A percentile compares a stretch with the other conserved stretches of the same genome.
phyloP scores from a whole-genome alignment of 2,329 filamentous ascomycete genomes.

The Coleophoma cylindrospora region DNA sequence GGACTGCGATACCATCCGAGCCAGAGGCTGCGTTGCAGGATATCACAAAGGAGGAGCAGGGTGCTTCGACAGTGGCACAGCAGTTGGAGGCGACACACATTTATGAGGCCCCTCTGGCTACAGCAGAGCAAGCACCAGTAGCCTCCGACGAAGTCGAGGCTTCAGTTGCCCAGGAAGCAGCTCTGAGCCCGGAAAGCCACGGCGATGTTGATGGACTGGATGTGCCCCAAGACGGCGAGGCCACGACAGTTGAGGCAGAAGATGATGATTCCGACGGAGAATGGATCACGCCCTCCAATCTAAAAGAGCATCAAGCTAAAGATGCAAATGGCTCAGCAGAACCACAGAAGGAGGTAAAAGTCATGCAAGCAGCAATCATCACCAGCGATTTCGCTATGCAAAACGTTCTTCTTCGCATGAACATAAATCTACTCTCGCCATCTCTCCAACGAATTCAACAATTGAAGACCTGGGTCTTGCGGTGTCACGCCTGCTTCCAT shows the following conservation, averaged over 20 bases:
- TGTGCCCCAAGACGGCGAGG: constrained; percentile 2
- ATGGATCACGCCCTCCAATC: constrained; percentile 93
- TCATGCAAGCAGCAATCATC: constrained; percentile 83
- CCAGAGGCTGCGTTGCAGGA: constrained; percentile 20
- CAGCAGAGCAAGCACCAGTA: neutral
- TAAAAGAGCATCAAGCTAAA: constrained; percentile 75
- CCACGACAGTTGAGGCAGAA: constrained; percentile 8
- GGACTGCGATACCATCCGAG: constrained; percentile 12
- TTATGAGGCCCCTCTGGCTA: neutral
- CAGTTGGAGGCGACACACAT: too few species aligned
- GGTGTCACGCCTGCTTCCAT: constrained; percentile 91
- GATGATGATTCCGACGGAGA: constrained; percentile 45
- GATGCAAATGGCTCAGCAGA: constrained; percentile 47
- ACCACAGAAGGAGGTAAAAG: constrained; percentile 48
- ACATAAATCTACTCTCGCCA: constrained; percentile 81
- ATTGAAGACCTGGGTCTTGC: constrained; percentile 82
- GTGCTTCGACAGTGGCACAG: constrained; percentile 1
- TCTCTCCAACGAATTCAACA: constrained; percentile 75
- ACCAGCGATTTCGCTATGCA: constrained; percentile 98
- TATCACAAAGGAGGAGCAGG: constrained; percentile 14
- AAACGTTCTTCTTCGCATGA: constrained; percentile 92
- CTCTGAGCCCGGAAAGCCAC: neutral
- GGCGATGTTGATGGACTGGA: neutral
- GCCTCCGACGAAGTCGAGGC: neutral
- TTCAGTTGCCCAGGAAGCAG: neutral